These are phyloP conservation scores for Inga oerstediana DNA, from an alignment of 306 rosid species.

Conservation along the genomic window DNA sequence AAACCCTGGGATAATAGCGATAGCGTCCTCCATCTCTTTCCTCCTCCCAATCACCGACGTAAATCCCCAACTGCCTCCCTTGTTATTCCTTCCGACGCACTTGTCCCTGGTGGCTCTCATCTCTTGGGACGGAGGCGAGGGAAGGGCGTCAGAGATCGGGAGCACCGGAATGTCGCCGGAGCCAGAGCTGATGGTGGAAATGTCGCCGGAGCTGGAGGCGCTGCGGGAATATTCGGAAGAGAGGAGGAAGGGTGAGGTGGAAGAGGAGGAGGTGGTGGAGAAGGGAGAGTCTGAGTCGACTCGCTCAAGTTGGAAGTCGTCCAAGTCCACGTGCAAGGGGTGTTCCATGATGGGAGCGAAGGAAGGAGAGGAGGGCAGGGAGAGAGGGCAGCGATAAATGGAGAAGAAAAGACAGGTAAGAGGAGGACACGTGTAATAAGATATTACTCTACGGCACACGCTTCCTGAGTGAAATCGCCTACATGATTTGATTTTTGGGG, in stretches of 20 bases:
- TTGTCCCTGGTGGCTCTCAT: not conserved
- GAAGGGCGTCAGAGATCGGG: not conserved
- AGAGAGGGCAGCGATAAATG: not conserved
- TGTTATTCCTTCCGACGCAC: constrained; percentile 3
- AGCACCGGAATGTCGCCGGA: not conserved
- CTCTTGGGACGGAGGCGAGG: not conserved
- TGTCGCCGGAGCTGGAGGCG: not conserved
- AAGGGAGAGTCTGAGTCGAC: not conserved
- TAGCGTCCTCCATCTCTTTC: constrained; percentile 17
- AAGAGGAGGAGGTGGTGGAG: not conserved
- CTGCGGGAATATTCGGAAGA: not conserved
- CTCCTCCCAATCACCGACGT: constrained; percentile 16
- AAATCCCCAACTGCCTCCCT: not conserved
- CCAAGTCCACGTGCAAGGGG: not conserved
- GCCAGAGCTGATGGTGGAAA: not conserved
- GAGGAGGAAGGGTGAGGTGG: not conserved
- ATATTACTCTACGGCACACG: constrained; percentile 11
- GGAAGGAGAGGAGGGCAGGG: not conserved
- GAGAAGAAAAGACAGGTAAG: not conserved
- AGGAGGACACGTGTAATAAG: not conserved
- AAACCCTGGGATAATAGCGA: constrained; percentile 1
- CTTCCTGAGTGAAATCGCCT: not conserved
- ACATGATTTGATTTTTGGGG: not conserved
- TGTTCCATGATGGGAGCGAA: not conserved
- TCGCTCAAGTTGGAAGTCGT: not conserved